A percentile compares a stretch with the other conserved stretches of the same genome.
Conservation (phyloP, 1,284 basidiomycete genomes). For the Puccinia polysora region DNA sequence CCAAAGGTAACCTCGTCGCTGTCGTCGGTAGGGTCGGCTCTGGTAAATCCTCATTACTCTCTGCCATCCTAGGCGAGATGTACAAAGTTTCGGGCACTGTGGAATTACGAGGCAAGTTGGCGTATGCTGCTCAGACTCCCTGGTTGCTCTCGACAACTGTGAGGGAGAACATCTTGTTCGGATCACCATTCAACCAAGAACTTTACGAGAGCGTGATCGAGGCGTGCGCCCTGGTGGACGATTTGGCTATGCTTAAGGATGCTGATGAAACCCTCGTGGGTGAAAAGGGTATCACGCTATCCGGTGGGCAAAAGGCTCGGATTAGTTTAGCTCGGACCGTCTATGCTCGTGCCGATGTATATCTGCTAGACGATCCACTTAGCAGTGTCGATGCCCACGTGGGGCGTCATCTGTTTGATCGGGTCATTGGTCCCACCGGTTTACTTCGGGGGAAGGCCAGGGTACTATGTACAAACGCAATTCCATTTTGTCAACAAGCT, state of each 20-base stretch:
- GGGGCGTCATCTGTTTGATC: constrained; percentile 61
- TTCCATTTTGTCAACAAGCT: constrained; percentile 74
- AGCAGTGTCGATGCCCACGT: constrained; percentile 68
- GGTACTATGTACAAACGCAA: constrained; percentile 81
- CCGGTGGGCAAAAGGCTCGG: constrained; percentile 44
- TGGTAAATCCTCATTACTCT: constrained; percentile 63
- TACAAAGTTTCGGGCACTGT: constrained; percentile 68
- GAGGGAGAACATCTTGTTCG: constrained; percentile 84
- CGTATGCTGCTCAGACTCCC: constrained; percentile 70
- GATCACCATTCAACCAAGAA: constrained; percentile 72
- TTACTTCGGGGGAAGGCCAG: constrained; percentile 78
- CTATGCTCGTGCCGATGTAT: constrained; percentile 68
- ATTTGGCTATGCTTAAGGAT: constrained; percentile 68
- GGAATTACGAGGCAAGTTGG: constrained; percentile 67
- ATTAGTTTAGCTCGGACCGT: constrained; percentile 65
- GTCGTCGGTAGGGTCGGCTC: constrained; percentile 85
- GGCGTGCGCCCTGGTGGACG: constrained; percentile 80
- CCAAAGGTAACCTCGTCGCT: constrained; percentile 80
- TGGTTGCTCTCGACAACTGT: constrained; percentile 79
- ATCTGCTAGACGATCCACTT: constrained; percentile 62
- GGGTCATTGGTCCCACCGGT: constrained; percentile 83
- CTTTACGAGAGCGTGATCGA: constrained; percentile 53
- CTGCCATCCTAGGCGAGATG: constrained; percentile 83
- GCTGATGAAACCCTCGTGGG: constrained; percentile 74
- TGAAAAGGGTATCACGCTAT: constrained; percentile 61